Percentiles rank a stretch among this genome's conserved stretches.
Conservation (phyloP, 805 yeast species). For the Yarrowia alimentaria region DNA sequence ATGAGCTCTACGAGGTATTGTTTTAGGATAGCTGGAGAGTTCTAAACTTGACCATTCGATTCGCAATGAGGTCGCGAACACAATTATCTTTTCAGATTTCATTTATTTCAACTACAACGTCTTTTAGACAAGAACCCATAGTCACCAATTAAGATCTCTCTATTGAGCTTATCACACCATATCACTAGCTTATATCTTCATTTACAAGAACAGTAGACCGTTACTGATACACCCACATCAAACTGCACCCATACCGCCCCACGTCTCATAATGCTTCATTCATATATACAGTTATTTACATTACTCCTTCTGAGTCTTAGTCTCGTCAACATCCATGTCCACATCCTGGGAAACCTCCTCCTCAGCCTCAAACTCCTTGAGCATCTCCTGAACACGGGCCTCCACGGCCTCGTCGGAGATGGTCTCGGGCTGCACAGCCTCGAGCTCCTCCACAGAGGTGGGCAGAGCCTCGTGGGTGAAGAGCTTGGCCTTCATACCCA, state of each 20-base stretch:
- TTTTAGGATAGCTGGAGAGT: too few species aligned
- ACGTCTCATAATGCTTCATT: background rate
- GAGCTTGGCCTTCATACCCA: conserved; percentile 75
- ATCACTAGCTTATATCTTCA: too few species aligned
- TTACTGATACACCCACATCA: too few species aligned
- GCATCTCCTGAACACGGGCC: conserved; percentile 25
- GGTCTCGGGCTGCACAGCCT: conserved; percentile 34
- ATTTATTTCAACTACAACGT: too few species aligned
- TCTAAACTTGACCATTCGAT: too few species aligned
- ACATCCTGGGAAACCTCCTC: conserved; percentile 6
- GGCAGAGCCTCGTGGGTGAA: conserved; percentile 51
- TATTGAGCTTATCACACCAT: too few species aligned
- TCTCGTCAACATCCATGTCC: background rate
- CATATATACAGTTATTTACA: conserved; percentile 24
- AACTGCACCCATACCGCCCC: background rate
- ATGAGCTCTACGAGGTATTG: too few species aligned
- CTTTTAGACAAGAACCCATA: too few species aligned
- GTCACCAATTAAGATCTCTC: too few species aligned
- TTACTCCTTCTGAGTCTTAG: conserved; percentile 23
- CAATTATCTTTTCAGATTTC: too few species aligned
- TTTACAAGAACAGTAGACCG: too few species aligned
- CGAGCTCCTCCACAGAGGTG: conserved; percentile 46
- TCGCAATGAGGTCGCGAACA: too few species aligned
- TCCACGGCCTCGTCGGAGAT: conserved; percentile 6
- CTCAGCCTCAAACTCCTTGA: conserved; percentile 28